A percentile compares a stretch with the other conserved stretches of the same genome.
phyloP scores from a whole-genome alignment of 208 protist genomes.

The Acanthamoeba polyphaga region DNA sequence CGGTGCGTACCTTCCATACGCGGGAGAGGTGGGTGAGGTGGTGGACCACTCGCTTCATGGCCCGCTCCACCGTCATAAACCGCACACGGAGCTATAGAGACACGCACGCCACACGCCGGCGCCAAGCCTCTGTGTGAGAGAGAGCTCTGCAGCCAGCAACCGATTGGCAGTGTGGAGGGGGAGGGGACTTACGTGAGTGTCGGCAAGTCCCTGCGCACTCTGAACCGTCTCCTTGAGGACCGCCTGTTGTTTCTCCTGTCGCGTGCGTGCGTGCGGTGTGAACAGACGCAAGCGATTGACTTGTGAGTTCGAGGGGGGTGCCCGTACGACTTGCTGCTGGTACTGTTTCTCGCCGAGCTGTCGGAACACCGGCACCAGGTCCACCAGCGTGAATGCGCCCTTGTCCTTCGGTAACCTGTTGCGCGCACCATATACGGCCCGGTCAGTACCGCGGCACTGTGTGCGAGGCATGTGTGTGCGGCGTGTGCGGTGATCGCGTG shows the following conservation, averaged over 20 bases:
- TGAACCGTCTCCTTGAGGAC: conserved; percentile 18
- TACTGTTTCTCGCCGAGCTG: conserved; percentile 68
- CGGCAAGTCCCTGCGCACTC: not conserved
- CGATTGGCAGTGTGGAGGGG: not conserved
- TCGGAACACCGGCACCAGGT: conserved; percentile 75
- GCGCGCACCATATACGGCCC: not conserved
- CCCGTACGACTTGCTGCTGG: not conserved
- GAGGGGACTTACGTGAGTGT: conserved; percentile 26
- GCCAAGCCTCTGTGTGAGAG: not conserved
- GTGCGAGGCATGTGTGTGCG: not conserved
- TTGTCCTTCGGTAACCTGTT: not conserved
- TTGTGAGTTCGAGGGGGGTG: not conserved
- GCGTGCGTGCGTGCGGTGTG: not conserved
- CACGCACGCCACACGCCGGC: not conserved
- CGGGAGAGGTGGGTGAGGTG: conserved; percentile 59
- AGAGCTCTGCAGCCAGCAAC: not conserved
- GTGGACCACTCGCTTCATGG: conserved; percentile 44
- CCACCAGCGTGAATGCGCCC: conserved; percentile 67
- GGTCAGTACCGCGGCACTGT: too few relatives aligned
- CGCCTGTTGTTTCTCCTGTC: conserved; percentile 52
- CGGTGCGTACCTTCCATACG: conserved; percentile 23
- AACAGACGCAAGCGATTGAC: not conserved
- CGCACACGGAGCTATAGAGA: not conserved
- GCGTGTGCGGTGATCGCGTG: not conserved
- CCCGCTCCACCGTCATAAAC: not conserved